These are phyloP conservation scores for Elymus sibiricus DNA, from an alignment of 176 grass and related monocot species.

Conservation along the genomic window DNA sequence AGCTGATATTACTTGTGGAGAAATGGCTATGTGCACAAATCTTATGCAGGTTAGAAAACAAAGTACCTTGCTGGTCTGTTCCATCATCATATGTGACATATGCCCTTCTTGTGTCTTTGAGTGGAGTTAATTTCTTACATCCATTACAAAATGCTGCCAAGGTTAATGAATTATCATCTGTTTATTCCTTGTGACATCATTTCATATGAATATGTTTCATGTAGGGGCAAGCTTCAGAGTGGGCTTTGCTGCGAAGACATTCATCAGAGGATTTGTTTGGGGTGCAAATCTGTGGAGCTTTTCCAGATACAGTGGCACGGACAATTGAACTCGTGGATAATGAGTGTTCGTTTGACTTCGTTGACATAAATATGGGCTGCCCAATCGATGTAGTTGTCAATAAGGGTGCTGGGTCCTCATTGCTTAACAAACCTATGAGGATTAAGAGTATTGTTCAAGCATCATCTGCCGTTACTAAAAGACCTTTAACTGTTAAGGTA, in stretches of 20 bases:
- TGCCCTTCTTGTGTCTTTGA: neutral
- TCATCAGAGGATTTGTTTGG: conserved; percentile 90
- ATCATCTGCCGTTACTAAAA: conserved; percentile 52
- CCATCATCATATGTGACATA: neutral
- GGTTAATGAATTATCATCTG: neutral
- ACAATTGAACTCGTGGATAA: conserved; percentile 85
- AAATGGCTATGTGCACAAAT: conserved; percentile 99
- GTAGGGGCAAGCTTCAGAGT: conserved; percentile 94
- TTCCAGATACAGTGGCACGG: conserved; percentile 75
- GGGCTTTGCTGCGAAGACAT: conserved; percentile 88
- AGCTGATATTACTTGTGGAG: conserved; percentile 95
- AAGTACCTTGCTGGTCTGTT: conserved; percentile 10
- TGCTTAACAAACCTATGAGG: conserved; percentile 76
- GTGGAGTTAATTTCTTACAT: neutral
- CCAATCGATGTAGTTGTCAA: conserved; percentile 93
- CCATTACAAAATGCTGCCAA: conserved; percentile 10
- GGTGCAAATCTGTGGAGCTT: conserved; percentile 87
- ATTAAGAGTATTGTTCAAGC: conserved; percentile 91
- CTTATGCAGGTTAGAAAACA: conserved; percentile 70
- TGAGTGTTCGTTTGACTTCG: conserved; percentile 78
- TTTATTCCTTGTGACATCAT: neutral
- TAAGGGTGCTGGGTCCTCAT: conserved; percentile 84
- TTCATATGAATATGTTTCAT: conserved; percentile 35
- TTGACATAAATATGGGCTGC: conserved; percentile 98
- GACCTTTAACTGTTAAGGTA: conserved; percentile 87